Base-by-base conservation (phyloP, 2,329 filamentous ascomycete genomes). In the Chaetomium sp. region DNA sequence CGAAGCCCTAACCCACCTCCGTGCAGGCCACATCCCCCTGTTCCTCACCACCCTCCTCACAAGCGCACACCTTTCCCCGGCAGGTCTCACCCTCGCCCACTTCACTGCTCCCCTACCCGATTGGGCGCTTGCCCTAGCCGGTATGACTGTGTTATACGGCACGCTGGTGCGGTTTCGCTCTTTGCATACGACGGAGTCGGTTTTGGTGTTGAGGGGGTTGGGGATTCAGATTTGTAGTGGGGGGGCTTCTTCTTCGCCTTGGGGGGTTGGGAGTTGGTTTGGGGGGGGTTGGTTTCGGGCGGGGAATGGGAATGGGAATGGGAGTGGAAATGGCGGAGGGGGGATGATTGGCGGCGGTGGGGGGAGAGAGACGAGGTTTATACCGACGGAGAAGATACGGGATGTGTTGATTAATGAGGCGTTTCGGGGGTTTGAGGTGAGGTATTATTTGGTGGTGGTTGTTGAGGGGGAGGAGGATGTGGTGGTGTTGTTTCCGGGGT, bases 341-440 rank as follows among this genome's bases (percentile, higher is more conserved):
- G 50, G 55, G 46, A 54, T 68, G 66, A 56, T 49, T 61, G 52
- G 51, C 41, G 43, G 9, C 27, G 54, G 49, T 19, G 51, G 59
- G 47, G 56, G 54, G 14, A 41, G 43, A 47, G 57, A 61, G 55
- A 79, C 79, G 65, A 72, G 80, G 54, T 80, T 85, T 70, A 97
- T 99, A 57, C 92, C 94, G 0, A 96, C 92, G 0, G 88, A 87
- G 45, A 86, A 89, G 71, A 95, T 99, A 56, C 89, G 89, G 68
- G 94, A 99, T 69, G 86, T 99, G 55, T 83, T 96, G 53, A 88
- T 99, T 50, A 91, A 96, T 69, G 94, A 99, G 75, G 94, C 91
- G 3, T 97, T 97, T 71, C 84, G 83, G 55, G 91, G 91, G 0
- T 95, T 96, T 66, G 89, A 91, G 72, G 91, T 97, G 38, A 77